Evolutionary conservation across 352 stramenopile species (phyloP).

Genomic region (Blastocystis sp.): DNA sequence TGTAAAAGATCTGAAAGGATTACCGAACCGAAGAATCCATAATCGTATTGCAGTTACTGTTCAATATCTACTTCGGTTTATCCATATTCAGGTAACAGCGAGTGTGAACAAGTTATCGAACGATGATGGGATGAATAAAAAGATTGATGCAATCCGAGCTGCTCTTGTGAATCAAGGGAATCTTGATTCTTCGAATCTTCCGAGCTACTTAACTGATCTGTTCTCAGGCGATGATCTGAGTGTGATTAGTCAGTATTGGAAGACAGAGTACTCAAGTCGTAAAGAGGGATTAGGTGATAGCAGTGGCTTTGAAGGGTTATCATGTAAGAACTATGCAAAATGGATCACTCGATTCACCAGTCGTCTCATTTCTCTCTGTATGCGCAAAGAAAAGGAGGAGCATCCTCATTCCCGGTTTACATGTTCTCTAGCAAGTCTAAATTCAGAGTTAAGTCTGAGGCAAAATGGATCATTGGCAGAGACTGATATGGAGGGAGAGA

Average conservation of each 20-base stretch:
- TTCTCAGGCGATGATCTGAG: neutral
- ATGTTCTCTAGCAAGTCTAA: neutral
- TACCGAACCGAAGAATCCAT: neutral
- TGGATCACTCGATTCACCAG: neutral
- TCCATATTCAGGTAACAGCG: neutral
- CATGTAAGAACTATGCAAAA: constrained; percentile 2
- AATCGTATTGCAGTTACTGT: constrained; percentile 40
- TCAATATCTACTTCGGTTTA: constrained; percentile 1
- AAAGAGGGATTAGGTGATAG: neutral
- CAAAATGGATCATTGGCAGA: neutral
- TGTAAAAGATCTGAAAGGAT: constrained; percentile 46
- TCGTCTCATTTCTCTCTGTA: neutral
- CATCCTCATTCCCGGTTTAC: neutral
- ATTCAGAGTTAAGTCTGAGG: neutral
- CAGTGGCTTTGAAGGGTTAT: neutral
- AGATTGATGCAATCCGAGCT: neutral
- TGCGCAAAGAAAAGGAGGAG: neutral
- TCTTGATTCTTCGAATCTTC: neutral
- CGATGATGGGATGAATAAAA: neutral
- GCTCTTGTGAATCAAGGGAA: neutral
- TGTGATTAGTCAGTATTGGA: constrained; percentile 41
- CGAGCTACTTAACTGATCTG: neutral
- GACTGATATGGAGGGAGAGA: neutral
- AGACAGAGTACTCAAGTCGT: constrained; percentile 24
- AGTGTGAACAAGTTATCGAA: neutral